A percentile compares a stretch with the other conserved stretches of the same genome.
Evolutionary conservation across 179 eudicot genomes (phyloP).

Genomic region (Vitellaria paradoxa): DNA sequence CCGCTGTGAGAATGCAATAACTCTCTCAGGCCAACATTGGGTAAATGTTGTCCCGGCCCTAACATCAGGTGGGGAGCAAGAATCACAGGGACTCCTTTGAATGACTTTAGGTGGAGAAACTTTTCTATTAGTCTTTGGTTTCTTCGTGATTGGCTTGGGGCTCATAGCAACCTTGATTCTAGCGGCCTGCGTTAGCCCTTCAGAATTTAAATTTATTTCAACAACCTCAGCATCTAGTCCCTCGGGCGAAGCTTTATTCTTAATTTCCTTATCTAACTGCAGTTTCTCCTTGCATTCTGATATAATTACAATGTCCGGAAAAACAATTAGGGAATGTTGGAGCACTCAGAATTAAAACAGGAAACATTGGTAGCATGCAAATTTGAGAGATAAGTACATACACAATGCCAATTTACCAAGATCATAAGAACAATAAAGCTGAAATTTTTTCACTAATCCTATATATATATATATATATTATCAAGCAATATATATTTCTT

Average conservation of each 20-base stretch:
- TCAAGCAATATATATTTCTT: not conserved
- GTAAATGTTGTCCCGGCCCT: constrained; percentile 50
- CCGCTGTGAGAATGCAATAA: constrained; percentile 72
- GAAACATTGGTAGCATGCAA: not conserved
- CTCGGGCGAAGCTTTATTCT: constrained; percentile 26
- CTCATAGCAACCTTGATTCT: constrained; percentile 20
- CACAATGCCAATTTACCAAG: not conserved
- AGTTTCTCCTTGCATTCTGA: constrained; percentile 55
- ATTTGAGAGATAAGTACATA: not conserved
- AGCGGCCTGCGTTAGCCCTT: constrained; percentile 13
- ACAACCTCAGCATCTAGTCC: constrained; percentile 24
- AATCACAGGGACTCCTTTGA: constrained; percentile 35
- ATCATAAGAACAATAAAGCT: constrained; percentile 3
- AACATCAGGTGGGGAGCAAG: constrained; percentile 36
- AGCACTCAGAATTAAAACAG: not conserved
- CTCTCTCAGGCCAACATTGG: constrained; percentile 62
- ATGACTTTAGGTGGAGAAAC: constrained; percentile 32
- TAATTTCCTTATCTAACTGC: constrained; percentile 28
- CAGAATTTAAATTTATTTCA: constrained; percentile 21
- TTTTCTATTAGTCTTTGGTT: constrained; percentile 32
- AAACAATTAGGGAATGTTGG: not conserved
- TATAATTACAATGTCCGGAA: constrained; percentile 12
- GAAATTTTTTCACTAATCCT: not conserved
- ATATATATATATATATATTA: not conserved
- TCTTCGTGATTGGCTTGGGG: constrained; percentile 32